Evolutionary conservation across 1,139 yeast genomes (phyloP), one percentile per base, ranked within the genome.

Genomic region (Candida buenavistaensis): DNA sequence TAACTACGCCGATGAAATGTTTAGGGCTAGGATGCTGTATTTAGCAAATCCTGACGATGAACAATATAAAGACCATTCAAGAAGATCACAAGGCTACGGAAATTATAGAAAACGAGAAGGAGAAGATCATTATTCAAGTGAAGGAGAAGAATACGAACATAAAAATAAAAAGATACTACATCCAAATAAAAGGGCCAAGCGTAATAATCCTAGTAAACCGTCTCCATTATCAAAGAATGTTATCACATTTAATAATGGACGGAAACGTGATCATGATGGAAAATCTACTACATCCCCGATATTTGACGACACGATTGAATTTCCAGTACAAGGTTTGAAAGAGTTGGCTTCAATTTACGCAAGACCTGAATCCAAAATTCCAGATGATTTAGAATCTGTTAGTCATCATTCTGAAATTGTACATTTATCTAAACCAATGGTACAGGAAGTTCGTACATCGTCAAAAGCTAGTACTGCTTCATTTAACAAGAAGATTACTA

Each of bases 1-100:
- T 23, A 76, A 72, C 34, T 89, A 80, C 59, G 95, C 95, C 1
- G 74, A 75, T 30, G 71, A 67, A 26, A 86, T 88, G 86, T 74
- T 73, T 41, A 64, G 66, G 28, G 75, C 82, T 34, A 74, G 97
- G 39, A 61, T 68, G 36, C 68, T 66, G 38, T 82, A 80, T 50
- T 61, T 83, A 37, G 72, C 67, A 1, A 30, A 30, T 26, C 33
- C 33, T 1, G 78, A 69, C 36, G 75, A 70, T 41, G 70, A 63
- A 14, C 41, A 38, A 21, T 23, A 26, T n/a, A 26, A 59, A 55
- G 38, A 51, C 46, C 39, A 57, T 58, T 20, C 65, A 64, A 62
- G 58, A 44, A 62, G 59, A 38, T 47, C 62, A 5, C 62, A 54
- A 37, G 53, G 52, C 28, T 64, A 56, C 13, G 44, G 52, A 22